Percentiles rank a stretch among this genome's conserved stretches.
Conservation (phyloP, 176 grass and related monocot genomes). For the Poa annua region DNA sequence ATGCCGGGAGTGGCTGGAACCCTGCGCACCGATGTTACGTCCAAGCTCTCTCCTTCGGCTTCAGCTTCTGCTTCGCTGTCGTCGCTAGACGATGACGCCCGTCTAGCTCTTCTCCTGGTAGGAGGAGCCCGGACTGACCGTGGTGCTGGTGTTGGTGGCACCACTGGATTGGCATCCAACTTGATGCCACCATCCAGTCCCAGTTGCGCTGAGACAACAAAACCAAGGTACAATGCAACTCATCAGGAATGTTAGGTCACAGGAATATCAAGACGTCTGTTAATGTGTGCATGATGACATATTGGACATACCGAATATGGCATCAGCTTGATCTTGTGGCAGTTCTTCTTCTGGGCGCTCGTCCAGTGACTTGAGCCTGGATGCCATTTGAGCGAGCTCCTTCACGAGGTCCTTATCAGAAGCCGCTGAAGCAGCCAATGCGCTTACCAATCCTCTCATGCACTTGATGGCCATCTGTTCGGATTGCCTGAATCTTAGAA, state of each 20-base stretch:
- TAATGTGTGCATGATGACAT: not conserved
- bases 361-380: conserved; percentile 72
- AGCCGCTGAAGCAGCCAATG: conserved; percentile 44
- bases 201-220: conserved; percentile 62
- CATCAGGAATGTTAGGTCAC: not conserved
- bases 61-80: conserved; percentile 34
- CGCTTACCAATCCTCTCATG: conserved; percentile 72
- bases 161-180: conserved; percentile 41
- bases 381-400: conserved; percentile 69
- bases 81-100: conserved; percentile 43
- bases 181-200: conserved; percentile 60
- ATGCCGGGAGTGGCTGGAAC: conserved; percentile 55
- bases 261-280: not conserved
- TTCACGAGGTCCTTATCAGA: conserved; percentile 73
- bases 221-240: not conserved
- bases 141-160: conserved; percentile 72
- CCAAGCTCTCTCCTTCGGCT: not conserved
- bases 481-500: conserved; percentile 70
- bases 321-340: conserved; percentile 55
- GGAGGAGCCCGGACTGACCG: conserved; percentile 58
- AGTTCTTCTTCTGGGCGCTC: conserved; percentile 59
- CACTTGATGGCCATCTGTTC: conserved; percentile 89
- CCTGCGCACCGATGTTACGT: conserved; percentile 27
- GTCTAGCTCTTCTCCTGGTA: conserved; percentile 62
- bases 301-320: conserved; percentile 56